Percentiles rank a stretch among this genome's conserved stretches.
These are phyloP conservation scores for Cutaneotrichosporon daszewskae DNA, from an alignment of 1,284 basidiomycete species.

Conservation along the genomic window DNA sequence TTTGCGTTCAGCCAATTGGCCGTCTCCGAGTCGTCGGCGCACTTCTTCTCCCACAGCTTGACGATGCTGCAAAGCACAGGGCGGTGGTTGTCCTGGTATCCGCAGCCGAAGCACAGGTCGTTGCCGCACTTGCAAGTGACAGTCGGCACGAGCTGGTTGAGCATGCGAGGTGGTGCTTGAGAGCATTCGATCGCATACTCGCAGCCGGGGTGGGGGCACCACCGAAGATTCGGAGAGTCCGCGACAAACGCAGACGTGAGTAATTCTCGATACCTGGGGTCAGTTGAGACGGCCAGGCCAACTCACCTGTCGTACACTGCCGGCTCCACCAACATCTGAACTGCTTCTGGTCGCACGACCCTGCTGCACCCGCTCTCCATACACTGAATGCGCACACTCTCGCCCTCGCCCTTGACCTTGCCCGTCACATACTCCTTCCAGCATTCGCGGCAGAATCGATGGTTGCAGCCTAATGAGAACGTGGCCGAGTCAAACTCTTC, in stretches of 20 bases:
- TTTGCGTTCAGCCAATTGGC: constrained; percentile 99
- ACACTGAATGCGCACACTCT: constrained; percentile 74
- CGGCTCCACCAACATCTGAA: constrained; percentile 49
- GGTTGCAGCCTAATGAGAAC: constrained; percentile 67
- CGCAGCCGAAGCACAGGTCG: constrained; percentile 87
- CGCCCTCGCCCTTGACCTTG: constrained; percentile 87
- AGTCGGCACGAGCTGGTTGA: constrained; percentile 78
- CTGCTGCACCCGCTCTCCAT: constrained; percentile 86
- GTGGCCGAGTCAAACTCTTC: constrained; percentile 55
- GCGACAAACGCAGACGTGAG: constrained; percentile 86
- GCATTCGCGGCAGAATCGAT: constrained; percentile 78
- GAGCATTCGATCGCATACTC: constrained; percentile 86
- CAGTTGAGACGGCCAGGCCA: too few species aligned
- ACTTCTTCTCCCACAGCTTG: constrained; percentile 94
- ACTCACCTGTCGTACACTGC: constrained; percentile 48
- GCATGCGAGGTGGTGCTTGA: constrained; percentile 65
- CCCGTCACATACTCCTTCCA: constrained; percentile 78
- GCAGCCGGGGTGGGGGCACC: constrained; percentile 71
- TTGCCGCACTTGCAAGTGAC: constrained; percentile 70
- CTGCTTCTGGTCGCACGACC: constrained; percentile 56
- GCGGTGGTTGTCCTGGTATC: constrained; percentile 77
- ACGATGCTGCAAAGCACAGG: constrained; percentile 86
- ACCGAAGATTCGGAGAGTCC: constrained; percentile 76
- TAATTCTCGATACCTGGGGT: constrained; percentile 79
- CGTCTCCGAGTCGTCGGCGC: constrained; percentile 94